A percentile compares a stretch with the other conserved stretches of the same genome.
phyloP scores from a whole-genome alignment of 2,329 filamentous ascomycete genomes.

The Juglanconis juglandina region DNA sequence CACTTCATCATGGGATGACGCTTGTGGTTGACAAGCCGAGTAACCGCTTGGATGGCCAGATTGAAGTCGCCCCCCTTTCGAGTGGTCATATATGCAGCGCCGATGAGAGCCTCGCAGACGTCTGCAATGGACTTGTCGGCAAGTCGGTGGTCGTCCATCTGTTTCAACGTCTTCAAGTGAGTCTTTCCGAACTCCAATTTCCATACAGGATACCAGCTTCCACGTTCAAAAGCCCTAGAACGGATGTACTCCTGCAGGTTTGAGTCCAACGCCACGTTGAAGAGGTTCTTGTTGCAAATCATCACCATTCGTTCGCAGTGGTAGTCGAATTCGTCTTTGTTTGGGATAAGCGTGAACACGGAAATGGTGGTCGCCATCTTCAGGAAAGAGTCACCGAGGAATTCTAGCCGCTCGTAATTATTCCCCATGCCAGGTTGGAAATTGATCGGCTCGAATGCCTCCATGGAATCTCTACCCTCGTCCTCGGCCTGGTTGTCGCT shows the following conservation, averaged over 20 bases:
- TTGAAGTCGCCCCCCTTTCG: conserved; percentile 44
- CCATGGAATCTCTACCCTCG: conserved; percentile 27
- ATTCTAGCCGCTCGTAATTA: conserved; percentile 93
- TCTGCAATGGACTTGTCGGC: conserved; percentile 90
- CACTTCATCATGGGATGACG: conserved; percentile 69
- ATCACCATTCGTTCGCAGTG: conserved; percentile 89
- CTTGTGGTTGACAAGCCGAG: conserved; percentile 63
- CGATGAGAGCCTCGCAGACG: conserved; percentile 91
- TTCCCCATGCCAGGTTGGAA: conserved; percentile 83
- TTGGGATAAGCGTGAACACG: conserved; percentile 71
- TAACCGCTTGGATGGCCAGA: conserved; percentile 61
- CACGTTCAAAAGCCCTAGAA: conserved; percentile 75
- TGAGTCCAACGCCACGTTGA: conserved; percentile 64
- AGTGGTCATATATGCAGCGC: conserved; percentile 66
- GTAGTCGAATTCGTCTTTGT: conserved; percentile 78
- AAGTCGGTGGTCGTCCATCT: conserved; percentile 59
- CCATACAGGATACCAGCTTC: conserved; percentile 85
- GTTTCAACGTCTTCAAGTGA: conserved; percentile 38
- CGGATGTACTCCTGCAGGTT: conserved; percentile 73
- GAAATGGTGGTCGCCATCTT: conserved; percentile 95
- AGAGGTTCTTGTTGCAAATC: conserved; percentile 87
- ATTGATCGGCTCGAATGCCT: conserved; percentile 57
- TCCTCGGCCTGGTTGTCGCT: conserved; percentile 80
- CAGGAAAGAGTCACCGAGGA: conserved; percentile 87
- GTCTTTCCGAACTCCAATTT: conserved; percentile 69